Evolutionary conservation across 1,284 basidiomycete genomes (phyloP), one percentile per base, ranked within the genome.

Genomic region (Amylostereum areolatum): DNA sequence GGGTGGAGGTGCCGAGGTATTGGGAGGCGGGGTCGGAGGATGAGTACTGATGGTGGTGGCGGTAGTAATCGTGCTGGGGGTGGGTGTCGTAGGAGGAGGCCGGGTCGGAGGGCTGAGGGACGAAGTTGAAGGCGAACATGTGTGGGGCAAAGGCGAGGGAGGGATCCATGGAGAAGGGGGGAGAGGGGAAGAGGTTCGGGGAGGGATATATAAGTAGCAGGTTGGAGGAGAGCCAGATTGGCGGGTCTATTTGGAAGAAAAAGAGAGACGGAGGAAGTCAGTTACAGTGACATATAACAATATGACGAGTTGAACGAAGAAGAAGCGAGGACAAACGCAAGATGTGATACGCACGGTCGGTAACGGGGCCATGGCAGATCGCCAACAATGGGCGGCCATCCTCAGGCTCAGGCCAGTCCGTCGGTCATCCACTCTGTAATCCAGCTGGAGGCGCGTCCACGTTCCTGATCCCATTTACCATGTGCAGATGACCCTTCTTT

Each of bases 51-150:
- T 33, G 25, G 40, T 45, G 37, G 18, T 39, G 29, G 24, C 29
- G 5, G 43, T 30, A 41, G 49, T 29, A 11, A 32, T 8, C 6
- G 44, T n/a, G 12, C 39, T 47, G 7, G 39, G 35, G 25, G 52
- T 52, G 42, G 53, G 42, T 18, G 8, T 34, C 34, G 50, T 52
- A 53, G 2, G 51, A 52, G 11, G 44, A 24, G 33, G 24, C 44
- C 5, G n/a, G 29, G 18, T 45, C 30, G 3, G 30, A 7, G 7
- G 25, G n/a, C 25, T 39, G 27, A n/a, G 12, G 6, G 5, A 3
- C n/a, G 7, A 39, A 12, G 37, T 8, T 10, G 28, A 9, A 48
- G 30, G n/a, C 31, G 47, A 43, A 32, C 30, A 34, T 28, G 37
- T 30, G 37, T 27, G 3, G 37, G 7, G 28, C 31, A 34, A 34